Conservation (phyloP, 2,329 filamentous ascomycete species). For the Pseudodiploospora longispora region DNA sequence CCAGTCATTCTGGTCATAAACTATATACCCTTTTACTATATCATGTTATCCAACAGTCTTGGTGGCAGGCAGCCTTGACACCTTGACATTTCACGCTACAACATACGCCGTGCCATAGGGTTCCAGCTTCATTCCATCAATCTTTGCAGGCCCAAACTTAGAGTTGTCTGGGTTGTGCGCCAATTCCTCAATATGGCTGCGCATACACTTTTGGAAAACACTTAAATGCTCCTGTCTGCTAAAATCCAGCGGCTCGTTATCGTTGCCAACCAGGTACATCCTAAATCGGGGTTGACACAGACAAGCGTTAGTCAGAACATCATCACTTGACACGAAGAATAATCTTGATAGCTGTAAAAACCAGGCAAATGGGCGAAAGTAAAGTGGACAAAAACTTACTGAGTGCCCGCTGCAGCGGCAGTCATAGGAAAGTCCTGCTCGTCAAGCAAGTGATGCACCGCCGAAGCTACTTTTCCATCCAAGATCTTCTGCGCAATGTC, state of each 20-base stretch:
- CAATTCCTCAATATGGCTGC: constrained; percentile 22
- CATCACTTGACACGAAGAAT: background rate
- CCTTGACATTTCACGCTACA: background rate
- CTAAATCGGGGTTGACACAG: constrained; percentile 3
- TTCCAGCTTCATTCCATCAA: constrained; percentile 22
- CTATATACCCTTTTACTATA: too few relatives aligned
- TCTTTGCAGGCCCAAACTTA: constrained; percentile 23
- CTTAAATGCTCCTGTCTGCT: constrained; percentile 28
- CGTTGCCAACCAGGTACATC: constrained; percentile 24
- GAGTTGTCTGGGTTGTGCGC: constrained; percentile 22
- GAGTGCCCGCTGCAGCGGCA: too few relatives aligned
- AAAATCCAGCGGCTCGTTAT: constrained; percentile 52
- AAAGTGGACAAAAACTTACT: too few relatives aligned
- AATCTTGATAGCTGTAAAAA: constrained; percentile 2
- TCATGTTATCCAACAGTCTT: too few relatives aligned
- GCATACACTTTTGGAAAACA: constrained; percentile 20
- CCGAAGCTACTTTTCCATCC: background rate
- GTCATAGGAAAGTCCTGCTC: too few relatives aligned
- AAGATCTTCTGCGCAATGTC: background rate
- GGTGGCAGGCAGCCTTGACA: too few relatives aligned
- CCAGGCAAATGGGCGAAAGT: too few relatives aligned
- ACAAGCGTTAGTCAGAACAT: background rate
- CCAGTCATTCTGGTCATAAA: too few relatives aligned
- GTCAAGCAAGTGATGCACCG: background rate
- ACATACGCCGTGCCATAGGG: constrained; percentile 23